These are phyloP conservation scores for Vitis labrusca DNA, from an alignment of 164 flowering plant genomes.

Conservation along the genomic window DNA sequence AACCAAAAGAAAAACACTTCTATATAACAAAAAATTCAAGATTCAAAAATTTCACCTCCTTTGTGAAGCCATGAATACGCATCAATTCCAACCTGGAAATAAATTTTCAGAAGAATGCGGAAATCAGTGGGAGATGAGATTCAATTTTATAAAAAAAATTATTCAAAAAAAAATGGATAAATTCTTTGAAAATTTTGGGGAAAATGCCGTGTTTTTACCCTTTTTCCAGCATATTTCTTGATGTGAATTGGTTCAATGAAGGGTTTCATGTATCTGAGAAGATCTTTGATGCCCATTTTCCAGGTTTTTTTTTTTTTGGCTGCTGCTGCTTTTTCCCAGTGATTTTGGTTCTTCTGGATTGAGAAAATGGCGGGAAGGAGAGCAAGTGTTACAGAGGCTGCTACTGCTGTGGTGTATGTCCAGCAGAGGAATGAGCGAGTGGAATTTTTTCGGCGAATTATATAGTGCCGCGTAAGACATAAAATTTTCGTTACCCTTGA, in stretches of 20 bases:
- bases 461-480: no score
- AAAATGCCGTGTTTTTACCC: slow-evolving; percentile 32
- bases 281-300: slow-evolving; percentile 79
- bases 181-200: background rate
- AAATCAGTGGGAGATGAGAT: background rate
- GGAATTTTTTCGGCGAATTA: no score
- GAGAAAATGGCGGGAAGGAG: slow-evolving; percentile 37
- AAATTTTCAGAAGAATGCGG: background rate
- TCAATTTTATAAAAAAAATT: background rate
- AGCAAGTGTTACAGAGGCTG: background rate
- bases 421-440: no score
- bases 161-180: background rate
- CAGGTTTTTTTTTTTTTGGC: background rate
- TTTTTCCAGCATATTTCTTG: slow-evolving; percentile 69
- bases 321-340: background rate
- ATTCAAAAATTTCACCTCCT: slow-evolving; percentile 55
- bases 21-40: background rate
- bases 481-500: no score
- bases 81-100: slow-evolving; percentile 78
- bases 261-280: slow-evolving; percentile 84
- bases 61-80: slow-evolving; percentile 95
- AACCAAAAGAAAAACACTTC: background rate
- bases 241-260: slow-evolving; percentile 62
- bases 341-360: background rate
- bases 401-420: no score